Percentiles rank a stretch among this genome's conserved stretches.
phyloP scores from a whole-genome alignment of 768 basidiomycete genomes.

The Rhizopogon sp. region DNA sequence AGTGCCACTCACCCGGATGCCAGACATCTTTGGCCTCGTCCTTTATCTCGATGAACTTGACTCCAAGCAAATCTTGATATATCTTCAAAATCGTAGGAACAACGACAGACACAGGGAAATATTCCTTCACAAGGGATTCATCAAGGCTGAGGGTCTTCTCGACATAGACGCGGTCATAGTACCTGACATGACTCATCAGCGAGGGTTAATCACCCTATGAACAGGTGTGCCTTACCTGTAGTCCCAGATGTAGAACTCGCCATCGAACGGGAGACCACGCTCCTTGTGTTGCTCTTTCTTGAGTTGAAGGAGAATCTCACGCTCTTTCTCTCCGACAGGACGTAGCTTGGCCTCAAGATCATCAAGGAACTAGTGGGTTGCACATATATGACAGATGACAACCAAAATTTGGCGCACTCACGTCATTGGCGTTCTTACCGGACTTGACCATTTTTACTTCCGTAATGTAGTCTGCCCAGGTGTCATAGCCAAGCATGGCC shows the following conservation, averaged over 20 bases:
- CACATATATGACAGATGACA: neutral
- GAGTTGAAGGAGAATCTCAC: conserved; percentile 58
- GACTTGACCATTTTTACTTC: conserved; percentile 85
- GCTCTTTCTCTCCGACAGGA: conserved; percentile 68
- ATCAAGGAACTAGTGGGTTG: conserved; percentile 55
- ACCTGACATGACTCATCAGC: conserved; percentile 13
- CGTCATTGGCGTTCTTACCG: conserved; percentile 54
- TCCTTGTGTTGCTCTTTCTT: conserved; percentile 72
- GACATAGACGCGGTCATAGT: conserved; percentile 38
- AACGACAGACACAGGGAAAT: conserved; percentile 83
- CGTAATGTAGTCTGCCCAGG: conserved; percentile 81
- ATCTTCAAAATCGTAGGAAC: conserved; percentile 79
- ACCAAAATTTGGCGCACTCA: conserved; percentile 18
- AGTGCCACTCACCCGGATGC: conserved; percentile 63
- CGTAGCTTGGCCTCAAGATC: conserved; percentile 71
- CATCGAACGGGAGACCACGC: conserved; percentile 58
- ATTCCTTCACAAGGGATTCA: conserved; percentile 78
- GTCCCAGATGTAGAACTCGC: conserved; percentile 80
- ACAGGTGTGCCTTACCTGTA: conserved; percentile 60
- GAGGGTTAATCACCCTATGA: neutral
- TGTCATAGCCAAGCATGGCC: conserved; percentile 63
- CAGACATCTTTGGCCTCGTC: conserved; percentile 61
- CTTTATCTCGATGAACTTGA: conserved; percentile 54
- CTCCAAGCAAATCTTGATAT: conserved; percentile 78
- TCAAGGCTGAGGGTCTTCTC: conserved; percentile 68